Percentiles rank a stretch among this genome's conserved stretches.
Evolutionary conservation across 305 asterid genomes (phyloP).

Genomic region (Solanum hybrid): DNA sequence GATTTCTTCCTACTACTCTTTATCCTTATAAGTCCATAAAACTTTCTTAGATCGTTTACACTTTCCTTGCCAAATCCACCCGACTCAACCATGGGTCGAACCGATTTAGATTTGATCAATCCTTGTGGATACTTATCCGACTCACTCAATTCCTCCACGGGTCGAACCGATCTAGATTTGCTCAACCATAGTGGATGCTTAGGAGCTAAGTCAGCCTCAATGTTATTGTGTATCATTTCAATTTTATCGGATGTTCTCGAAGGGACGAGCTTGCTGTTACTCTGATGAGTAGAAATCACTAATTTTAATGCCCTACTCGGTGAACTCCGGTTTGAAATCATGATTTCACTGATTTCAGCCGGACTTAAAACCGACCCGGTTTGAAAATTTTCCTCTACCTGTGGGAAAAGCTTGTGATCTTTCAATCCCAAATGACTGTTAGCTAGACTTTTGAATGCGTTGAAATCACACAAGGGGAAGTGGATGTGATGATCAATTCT

Average conservation of each 20-base stretch:
- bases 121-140: constrained; percentile 2
- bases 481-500: constrained; percentile 73
- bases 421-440: constrained; percentile 63
- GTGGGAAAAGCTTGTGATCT: constrained; percentile 73
- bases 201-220: constrained; percentile 12
- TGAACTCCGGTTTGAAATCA: constrained; percentile 78
- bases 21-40: constrained; percentile 58
- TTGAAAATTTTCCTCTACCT: constrained; percentile 68
- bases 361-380: constrained; percentile 77
- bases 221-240: not conserved
- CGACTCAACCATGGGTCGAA: not conserved
- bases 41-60: constrained; percentile 53
- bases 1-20: constrained; percentile 56
- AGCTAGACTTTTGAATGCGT: constrained; percentile 64
- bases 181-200: constrained; percentile 34
- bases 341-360: constrained; percentile 78
- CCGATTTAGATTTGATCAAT: not conserved
- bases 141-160: constrained; percentile 29
- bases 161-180: constrained; percentile 37
- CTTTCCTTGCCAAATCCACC: constrained; percentile 30
- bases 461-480: constrained; percentile 79
- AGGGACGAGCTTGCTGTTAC: not conserved
- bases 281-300: constrained; percentile 63
- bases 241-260: not conserved
- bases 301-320: constrained; percentile 76